These are phyloP conservation scores for Ascochyta lentis DNA, from an alignment of 2,329 filamentous ascomycete species.

Conservation along the genomic window DNA sequence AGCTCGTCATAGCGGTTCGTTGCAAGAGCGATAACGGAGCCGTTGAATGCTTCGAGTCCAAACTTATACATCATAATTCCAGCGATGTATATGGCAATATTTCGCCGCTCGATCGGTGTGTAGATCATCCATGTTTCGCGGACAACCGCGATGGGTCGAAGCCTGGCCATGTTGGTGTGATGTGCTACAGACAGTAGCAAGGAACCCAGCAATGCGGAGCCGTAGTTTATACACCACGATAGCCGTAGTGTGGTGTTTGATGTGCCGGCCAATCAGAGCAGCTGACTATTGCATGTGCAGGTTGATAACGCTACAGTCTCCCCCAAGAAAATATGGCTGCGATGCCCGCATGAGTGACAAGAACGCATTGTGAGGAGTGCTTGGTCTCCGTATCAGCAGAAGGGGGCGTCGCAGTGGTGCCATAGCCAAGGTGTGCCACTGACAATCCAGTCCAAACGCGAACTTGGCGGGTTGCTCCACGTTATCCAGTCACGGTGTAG, in stretches of 20 bases:
- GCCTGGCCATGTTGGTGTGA: conserved; percentile 23
- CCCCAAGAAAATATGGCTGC: conserved; percentile 23
- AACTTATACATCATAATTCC: conserved; percentile 63
- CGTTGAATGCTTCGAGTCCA: conserved; percentile 60
- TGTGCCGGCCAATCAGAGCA: conserved; percentile 24
- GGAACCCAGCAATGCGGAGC: conserved; percentile 27
- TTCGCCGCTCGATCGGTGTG: conserved; percentile 51
- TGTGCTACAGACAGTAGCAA: conserved; percentile 26
- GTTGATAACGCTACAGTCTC: conserved; percentile 24
- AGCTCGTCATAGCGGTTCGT: conserved; percentile 60
- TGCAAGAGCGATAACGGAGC: conserved; percentile 57
- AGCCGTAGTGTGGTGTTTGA: conserved; percentile 20
- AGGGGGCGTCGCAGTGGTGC: conserved; percentile 23
- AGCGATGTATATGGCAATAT: conserved; percentile 51
- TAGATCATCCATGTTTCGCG: conserved; percentile 45
- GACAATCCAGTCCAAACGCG: conserved; percentile 23
- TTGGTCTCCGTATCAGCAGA: conserved; percentile 24
- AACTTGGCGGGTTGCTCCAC: conserved; percentile 23
- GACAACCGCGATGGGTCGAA: conserved; percentile 31
- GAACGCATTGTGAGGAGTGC: conserved; percentile 28
- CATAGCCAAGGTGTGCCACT: conserved; percentile 32
- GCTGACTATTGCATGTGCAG: conserved; percentile 29
- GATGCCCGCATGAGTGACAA: conserved; percentile 31
- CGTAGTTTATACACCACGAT: conserved; percentile 32
- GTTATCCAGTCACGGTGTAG: conserved; percentile 28